Evolutionary conservation across 2,329 filamentous ascomycete species (phyloP).

Genomic region (Eutypa lata): DNA sequence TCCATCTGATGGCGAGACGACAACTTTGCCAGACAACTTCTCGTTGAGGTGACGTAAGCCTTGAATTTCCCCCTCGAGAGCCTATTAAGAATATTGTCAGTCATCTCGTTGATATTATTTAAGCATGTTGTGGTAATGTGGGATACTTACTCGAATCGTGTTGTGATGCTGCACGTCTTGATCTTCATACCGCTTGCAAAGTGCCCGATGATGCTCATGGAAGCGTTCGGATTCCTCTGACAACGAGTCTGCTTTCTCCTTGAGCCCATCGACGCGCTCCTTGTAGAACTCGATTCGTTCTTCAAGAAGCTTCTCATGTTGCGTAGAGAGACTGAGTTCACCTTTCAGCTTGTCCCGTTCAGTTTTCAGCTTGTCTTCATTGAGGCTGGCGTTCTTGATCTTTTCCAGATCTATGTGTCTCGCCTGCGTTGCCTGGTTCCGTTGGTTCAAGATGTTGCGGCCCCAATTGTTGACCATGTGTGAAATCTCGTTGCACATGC

Average conservation of each 20-base stretch:
- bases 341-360: constrained; percentile 4
- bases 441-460: constrained; percentile 10
- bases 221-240: constrained; percentile 10
- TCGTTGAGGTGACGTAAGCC: constrained; percentile 6
- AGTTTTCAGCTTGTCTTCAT: constrained; percentile 2
- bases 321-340: constrained; percentile 2
- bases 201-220: constrained; percentile 16
- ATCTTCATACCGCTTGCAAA: constrained; percentile 11
- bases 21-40: constrained; percentile 10
- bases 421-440: constrained; percentile 10
- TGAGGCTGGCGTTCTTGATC: constrained; percentile 4
- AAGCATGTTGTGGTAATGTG: no score
- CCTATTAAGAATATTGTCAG: constrained; percentile 8
- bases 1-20: background rate
- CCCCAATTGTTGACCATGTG: constrained; percentile 13
- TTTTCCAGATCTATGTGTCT: constrained; percentile 8
- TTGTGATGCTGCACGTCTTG: constrained; percentile 19
- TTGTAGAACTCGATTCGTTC: constrained; percentile 13
- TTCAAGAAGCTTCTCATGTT: constrained; percentile 13
- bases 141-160: constrained; percentile 21
- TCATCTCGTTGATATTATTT: constrained; percentile 3
- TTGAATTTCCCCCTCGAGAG: constrained; percentile 19
- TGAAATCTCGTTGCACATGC: constrained; percentile 16
- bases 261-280: constrained; percentile 1
- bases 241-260: constrained; percentile 6